Evolutionary conservation across 306 rosid species (phyloP), one percentile per base, ranked within the genome.

Genomic region (Betula pendula): DNA sequence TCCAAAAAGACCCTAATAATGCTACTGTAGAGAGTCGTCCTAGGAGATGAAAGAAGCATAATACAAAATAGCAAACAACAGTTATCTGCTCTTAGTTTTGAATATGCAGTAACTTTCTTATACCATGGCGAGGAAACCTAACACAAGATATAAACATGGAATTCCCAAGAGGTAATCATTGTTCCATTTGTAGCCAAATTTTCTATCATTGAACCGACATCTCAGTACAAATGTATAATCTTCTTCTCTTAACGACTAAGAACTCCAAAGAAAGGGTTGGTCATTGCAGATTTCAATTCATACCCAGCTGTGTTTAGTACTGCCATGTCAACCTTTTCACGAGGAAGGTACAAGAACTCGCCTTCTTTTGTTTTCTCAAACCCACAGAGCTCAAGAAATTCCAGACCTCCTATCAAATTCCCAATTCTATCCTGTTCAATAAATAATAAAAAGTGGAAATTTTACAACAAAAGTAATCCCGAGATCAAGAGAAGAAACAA

Each of bases 351-450:
- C 75, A 92, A 88, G 58, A 87, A 92, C 8, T 86, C 90, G 35
- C 56, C 87, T 68, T 24, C 93, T 81, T 75, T 81, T 0, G 8
- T 82, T 90, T 75, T 88, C 87, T 82, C 87, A 79, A 92, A 95
- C 59, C 97, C 97, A 76, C 97, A 92, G 9, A 85, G 96, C 85
- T 92, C 91, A 38, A 95, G 97, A 88, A 95, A 95, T 80, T 89
- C 90, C 20, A 81, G 50, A 13, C 97, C 96, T 73, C 92, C 97
- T 27, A 49, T 68, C 77, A 89, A 77, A 83, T 89, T 85, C 62
- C 92, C 97, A 83, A 95, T 88, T 87, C 96, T 90, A 19, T 90
- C 99, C 97, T 95, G 91, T 84, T 80, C 49, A 38, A 58, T 33
- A 29, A 3, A 42, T 11, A 27, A 38, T 70, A 58, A 38, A 10